Evolutionary conservation across 2,329 filamentous ascomycete species (phyloP).

Genomic region (Colletotrichum sp.): DNA sequence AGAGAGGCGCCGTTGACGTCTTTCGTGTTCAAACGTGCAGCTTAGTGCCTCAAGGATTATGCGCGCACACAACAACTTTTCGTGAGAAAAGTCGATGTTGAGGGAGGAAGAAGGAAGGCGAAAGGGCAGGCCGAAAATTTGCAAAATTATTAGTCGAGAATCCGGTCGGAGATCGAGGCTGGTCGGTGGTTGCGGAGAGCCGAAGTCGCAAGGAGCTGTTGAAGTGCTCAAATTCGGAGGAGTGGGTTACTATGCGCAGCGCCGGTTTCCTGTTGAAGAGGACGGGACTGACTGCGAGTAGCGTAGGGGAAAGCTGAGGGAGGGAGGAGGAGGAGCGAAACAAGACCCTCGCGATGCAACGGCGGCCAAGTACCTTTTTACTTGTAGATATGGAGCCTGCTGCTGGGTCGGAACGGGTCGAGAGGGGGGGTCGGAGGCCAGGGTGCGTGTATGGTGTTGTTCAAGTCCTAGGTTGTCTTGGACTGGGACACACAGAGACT

Average conservation of each 20-base stretch:
- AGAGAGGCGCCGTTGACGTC: slow-evolving; percentile 12
- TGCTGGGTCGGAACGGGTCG: slow-evolving; percentile 4
- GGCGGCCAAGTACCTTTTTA: slow-evolving; percentile 10
- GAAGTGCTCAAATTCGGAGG: slow-evolving; percentile 17
- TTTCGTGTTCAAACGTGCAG: background rate
- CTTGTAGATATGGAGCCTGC: slow-evolving; percentile 5
- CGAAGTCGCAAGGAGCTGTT: slow-evolving; percentile 20
- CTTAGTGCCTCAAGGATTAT: background rate
- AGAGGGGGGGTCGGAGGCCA: background rate
- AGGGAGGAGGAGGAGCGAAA: background rate
- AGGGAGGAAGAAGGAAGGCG: background rate
- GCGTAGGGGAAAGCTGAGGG: background rate
- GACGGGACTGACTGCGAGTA: background rate
- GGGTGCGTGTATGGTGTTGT: background rate
- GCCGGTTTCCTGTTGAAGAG: slow-evolving; percentile 18
- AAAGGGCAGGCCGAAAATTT: background rate
- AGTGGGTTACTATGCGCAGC: background rate
- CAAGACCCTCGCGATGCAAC: slow-evolving; percentile 12
- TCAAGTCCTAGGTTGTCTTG: background rate
- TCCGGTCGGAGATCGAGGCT: slow-evolving; percentile 15
- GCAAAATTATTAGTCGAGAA: background rate
- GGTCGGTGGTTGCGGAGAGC: slow-evolving; percentile 15
- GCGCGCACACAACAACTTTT: background rate
- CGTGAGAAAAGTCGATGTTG: background rate
- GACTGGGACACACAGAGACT: background rate